phyloP scores from a whole-genome alignment of 257 asterid genomes.

The Nicotiana knightiana region DNA sequence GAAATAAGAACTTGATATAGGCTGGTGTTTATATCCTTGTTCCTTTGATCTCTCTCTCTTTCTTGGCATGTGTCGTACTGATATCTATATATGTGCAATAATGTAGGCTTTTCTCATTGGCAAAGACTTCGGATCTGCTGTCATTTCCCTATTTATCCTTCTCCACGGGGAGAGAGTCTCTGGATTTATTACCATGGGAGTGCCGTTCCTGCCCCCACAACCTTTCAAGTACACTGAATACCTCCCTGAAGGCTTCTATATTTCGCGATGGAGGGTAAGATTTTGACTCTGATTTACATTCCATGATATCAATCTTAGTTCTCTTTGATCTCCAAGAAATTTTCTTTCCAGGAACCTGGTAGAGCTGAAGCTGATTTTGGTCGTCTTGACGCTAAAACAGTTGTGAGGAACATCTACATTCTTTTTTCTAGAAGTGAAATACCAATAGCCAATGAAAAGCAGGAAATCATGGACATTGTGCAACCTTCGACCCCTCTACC shows the following conservation, averaged over 20 bases:
- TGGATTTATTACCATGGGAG: conserved; percentile 52
- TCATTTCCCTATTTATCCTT: conserved; percentile 45
- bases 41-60: background rate
- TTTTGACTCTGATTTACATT: background rate
- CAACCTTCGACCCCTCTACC: conserved; percentile 57
- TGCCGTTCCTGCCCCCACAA: conserved; percentile 51
- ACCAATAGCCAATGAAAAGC: conserved; percentile 55
- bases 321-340: background rate
- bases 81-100: background rate
- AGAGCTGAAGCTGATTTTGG: conserved; percentile 86
- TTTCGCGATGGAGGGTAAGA: conserved; percentile 57
- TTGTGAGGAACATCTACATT: conserved; percentile 60
- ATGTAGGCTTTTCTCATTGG: conserved; percentile 62
- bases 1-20: background rate
- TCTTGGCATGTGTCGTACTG: background rate
- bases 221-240: conserved; percentile 8
- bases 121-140: conserved; percentile 61
- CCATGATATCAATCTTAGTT: background rate
- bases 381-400: conserved; percentile 62
- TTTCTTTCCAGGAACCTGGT: conserved; percentile 50
- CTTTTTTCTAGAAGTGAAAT: conserved; percentile 62
- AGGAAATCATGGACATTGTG: conserved; percentile 80
- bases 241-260: conserved; percentile 73
- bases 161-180: conserved; percentile 51
- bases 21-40: background rate